phyloP scores from a whole-genome alignment of 78 protist species.

The Emiliania huxleyi region DNA sequence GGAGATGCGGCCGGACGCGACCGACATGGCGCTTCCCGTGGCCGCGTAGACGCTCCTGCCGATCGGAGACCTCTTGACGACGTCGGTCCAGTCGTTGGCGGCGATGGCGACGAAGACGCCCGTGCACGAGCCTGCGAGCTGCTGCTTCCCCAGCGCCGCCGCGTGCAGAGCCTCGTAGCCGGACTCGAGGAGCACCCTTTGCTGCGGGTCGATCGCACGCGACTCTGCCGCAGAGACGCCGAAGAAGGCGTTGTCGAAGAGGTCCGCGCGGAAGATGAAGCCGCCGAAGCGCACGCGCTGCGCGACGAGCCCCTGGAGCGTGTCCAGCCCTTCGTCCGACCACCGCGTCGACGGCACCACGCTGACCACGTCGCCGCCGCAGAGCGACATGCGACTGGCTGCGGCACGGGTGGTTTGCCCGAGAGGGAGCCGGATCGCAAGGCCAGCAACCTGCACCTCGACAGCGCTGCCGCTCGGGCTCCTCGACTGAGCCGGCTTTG shows the following conservation, averaged over 20 bases:
- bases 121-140: not conserved
- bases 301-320: not conserved
- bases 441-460: not conserved
- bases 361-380: not conserved
- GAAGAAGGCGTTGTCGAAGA: not conserved
- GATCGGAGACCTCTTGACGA: not conserved
- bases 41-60: not conserved
- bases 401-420: not conserved
- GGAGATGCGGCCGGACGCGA: slow-evolving; percentile 61
- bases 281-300: not conserved
- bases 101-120: not conserved
- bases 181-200: slow-evolving; percentile 1
- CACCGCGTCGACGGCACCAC: not conserved
- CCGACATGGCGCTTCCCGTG: not conserved
- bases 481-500: not conserved
- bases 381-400: not conserved
- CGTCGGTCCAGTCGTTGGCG: not conserved
- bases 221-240: not conserved
- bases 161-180: not conserved
- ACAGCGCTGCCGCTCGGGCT: not conserved
- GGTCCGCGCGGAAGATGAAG: not conserved
- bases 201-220: slow-evolving; percentile 24
- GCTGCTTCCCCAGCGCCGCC: not conserved
- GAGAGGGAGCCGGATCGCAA: not conserved
- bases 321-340: not conserved